Evolutionary conservation across 768 basidiomycete genomes (phyloP), one percentile per base, ranked within the genome.

Genomic region (Holtermanniella nyarrowii): DNA sequence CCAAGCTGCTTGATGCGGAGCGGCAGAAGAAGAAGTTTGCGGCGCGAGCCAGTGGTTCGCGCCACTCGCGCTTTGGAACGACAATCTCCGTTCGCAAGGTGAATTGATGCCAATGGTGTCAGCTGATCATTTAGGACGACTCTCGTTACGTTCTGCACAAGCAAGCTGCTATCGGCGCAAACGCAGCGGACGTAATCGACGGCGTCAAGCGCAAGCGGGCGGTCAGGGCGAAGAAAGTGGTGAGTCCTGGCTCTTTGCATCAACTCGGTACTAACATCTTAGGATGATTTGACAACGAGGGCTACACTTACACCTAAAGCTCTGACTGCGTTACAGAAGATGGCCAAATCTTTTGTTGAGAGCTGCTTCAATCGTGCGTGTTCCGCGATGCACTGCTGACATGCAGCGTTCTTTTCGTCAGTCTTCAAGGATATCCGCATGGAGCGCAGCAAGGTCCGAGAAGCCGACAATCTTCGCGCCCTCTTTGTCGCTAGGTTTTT

Each of bases 41-140:
- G 22, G 76, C 79, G 0, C 77, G 80, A 44, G 74, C 76, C 44
- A 74, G 79, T 3, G 72, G 82, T 47, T 86, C 88, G 20, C 80
- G 95, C 26, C 95, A 99, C 73, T 88, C 89, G 22, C 82, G 91
- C 44, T 99, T 99, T 71, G 95, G 95, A 1, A 97, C 95, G 2
- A 97, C 91, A 7, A 83, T 97, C 57, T 75, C 84, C 20, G 83
- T 99, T 48, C 80, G 77, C 56, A 75, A 85, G 13, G 74, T 74
- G 24, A 49, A 70, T 58, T 5, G 44, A 16, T 12, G 18, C 21
- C 25, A 18, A 21, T 25, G 11, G 16, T 16, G 37, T 24, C 14
- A 39, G 27, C 48, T 58, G 24, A 51, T 20, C 12, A 13, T 23
- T 12, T 52, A 72, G 74, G 73, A 73, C 16, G 68, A 73, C 27